A percentile compares a stretch with the other conserved stretches of the same genome.
Conservation (phyloP, 192 early-diverging fungal species). For the Chytriomyces confervae region DNA sequence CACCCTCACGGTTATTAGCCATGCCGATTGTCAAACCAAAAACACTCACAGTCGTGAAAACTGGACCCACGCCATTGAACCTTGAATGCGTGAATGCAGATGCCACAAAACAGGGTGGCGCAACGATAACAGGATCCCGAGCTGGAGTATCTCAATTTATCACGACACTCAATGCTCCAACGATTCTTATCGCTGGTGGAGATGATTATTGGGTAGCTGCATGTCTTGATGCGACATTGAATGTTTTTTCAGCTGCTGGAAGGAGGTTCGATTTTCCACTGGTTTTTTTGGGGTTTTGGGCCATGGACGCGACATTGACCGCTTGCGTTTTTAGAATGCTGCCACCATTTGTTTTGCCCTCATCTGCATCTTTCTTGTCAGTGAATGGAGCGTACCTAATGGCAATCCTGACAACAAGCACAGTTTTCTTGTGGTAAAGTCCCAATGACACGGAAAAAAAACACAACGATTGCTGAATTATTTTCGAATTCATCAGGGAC, state of each 20-base stretch:
- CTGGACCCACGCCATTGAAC: constrained; percentile 16
- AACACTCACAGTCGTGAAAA: neutral
- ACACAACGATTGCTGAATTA: neutral
- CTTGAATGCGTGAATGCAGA: constrained; percentile 41
- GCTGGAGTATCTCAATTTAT: constrained; percentile 61
- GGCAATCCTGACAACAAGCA: constrained; percentile 70
- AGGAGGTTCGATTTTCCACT: constrained; percentile 53
- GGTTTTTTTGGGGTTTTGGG: constrained; percentile 12
- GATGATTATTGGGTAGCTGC: constrained; percentile 62
- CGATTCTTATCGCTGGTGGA: constrained; percentile 69
- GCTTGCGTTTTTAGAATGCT: constrained; percentile 57
- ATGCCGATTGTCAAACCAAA: constrained; percentile 9
- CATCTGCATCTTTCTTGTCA: constrained; percentile 63
- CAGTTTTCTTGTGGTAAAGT: constrained; percentile 5
- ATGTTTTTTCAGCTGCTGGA: constrained; percentile 72
- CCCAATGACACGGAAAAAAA: too few species aligned
- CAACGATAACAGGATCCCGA: constrained; percentile 57
- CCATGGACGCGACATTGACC: neutral
- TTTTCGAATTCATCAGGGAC: constrained; percentile 58
- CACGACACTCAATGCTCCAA: constrained; percentile 61
- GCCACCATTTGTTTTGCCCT: constrained; percentile 70
- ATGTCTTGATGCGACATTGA: constrained; percentile 70
- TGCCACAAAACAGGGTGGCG: constrained; percentile 21
- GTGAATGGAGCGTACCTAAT: constrained; percentile 67
- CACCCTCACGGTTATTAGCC: constrained; percentile 25